Base-by-base conservation (phyloP, 2,329 filamentous ascomycete genomes). In the Epichloe uncinata region DNA sequence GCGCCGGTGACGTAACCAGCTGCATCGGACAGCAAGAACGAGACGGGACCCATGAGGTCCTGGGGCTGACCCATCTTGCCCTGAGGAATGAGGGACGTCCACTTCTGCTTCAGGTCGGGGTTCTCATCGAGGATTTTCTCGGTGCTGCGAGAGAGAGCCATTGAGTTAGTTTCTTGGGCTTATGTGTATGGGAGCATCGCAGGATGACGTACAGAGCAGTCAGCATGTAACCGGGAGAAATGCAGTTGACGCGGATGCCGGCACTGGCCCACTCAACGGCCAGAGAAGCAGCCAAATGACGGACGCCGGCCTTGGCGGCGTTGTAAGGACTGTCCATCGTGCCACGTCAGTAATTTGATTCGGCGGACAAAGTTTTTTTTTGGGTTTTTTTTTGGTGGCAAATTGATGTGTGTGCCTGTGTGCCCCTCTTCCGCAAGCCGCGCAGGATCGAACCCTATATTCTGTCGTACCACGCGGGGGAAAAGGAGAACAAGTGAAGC, bases 221-320 rank as follows among this genome's bases (percentile, higher is more conserved):
- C 57, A 95, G 73, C 91, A 97, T 97, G 69, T 97, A 97, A 42
- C 93, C 91, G 0, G 91, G 91, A 33, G 84, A 89, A 65, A 97
- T 93, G 68, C 87, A 93, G 72, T 97, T 97, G 57, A 97, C 91
- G 36, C 91, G 81, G 62, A 97, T 95, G 57, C 84, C 84, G 36
- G 84, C 81, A 57, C 82, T 76, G 0, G 91, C 89, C 91, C 93
- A 97, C 68, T 97, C 93, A 47, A 96, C 90, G 36, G 90, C 90
- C 59, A 96, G 75, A 56, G 85, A 93, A 37, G 86, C 79, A 12
- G 88, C 89, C 53, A 97, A 70, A 68, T 97, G 91, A 54, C 90
- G 78, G 43, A 97, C 85, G 11, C 87, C 93, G 36, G 93, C 91
- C 70, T 97, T 97, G 54, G 89, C 82, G 5, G 85, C 87, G 63